Base-by-base conservation (phyloP, 805 yeast genomes). In the Hanseniaspora clermontiae region DNA sequence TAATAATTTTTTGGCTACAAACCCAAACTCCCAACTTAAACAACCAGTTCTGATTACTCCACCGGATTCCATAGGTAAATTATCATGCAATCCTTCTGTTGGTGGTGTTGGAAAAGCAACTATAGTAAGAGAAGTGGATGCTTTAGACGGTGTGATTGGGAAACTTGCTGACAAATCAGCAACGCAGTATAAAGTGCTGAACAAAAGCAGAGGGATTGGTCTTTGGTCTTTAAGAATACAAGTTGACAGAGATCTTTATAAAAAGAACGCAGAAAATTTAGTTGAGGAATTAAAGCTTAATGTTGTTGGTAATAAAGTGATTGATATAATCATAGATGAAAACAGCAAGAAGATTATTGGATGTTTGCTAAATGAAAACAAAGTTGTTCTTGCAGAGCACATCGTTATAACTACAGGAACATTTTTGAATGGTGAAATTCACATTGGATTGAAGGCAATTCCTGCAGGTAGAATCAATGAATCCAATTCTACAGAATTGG, bases 31-130 rank as follows among this genome's bases (percentile, higher is more conserved):
- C 0, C 72, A 82, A 1, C 27, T 34, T 9, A 43, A 20, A 51
- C 65, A 70, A 3, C 52, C 63, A 2, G 72, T 93, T 31, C 74
- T 93, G 1, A 90, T 98, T 0, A 97, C 96, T 1, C 77, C 74
- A 48, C 64, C 80, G 37, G 66, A 74, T 32, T 86, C 87, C 64
- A 82, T 93, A 14, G 99, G 99, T 0, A 85, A 95, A 0, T 93
- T 97, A 20, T 88, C 96, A 1, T 93, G 99, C 68, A 93, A 93
- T 66, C 99, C 99, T 10, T 89, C 87, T 45, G 87, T 89, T 84
- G 99, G 98, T 39, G 99, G 99, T 60, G 90, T 93, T 56, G 99
- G 98, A 0, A 93, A 93, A 65, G 99, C 98, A 15, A 91, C 96
- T 0, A 71, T 93, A 43, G 71, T 93, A 40, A 78, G 87, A 61